Conservation (phyloP, 2,329 filamentous ascomycete species). For the Magnaporthiopsis rhizophila region DNA sequence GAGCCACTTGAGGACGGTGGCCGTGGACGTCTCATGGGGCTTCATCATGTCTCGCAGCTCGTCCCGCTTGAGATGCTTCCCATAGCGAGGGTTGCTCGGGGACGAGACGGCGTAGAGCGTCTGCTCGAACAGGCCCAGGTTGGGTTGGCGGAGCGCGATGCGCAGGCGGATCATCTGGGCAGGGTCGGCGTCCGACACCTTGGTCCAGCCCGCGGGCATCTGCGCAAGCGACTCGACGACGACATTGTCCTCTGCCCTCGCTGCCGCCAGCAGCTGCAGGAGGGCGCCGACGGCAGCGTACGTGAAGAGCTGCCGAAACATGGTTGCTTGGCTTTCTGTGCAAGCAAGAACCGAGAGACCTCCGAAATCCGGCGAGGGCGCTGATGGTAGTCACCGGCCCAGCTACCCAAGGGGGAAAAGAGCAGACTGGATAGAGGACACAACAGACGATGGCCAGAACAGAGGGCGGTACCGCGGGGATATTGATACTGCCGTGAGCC, state of each 20-base stretch:
- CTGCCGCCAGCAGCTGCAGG: neutral
- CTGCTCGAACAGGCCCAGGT: conserved; percentile 20
- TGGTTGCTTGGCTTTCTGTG: neutral
- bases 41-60: conserved; percentile 41
- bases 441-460: neutral
- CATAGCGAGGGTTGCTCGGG: conserved; percentile 37
- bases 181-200: conserved; percentile 10
- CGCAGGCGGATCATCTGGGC: conserved; percentile 12
- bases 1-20: conserved; percentile 38
- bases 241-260: conserved; percentile 4
- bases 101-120: conserved; percentile 30
- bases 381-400: no score
- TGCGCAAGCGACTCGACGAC: conserved; percentile 14
- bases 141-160: conserved; percentile 19
- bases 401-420: neutral
- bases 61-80: conserved; percentile 36
- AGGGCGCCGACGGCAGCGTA: conserved; percentile 2
- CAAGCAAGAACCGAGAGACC: no score
- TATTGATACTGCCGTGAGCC: neutral
- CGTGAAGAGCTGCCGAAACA: conserved; percentile 1
- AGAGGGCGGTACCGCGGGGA: no score
- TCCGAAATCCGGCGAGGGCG: no score
- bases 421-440: neutral
- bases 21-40: conserved; percentile 30
- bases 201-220: conserved; percentile 13